Base-by-base conservation (phyloP, 2,329 filamentous ascomycete genomes). In the Sphaerulina musiva region DNA sequence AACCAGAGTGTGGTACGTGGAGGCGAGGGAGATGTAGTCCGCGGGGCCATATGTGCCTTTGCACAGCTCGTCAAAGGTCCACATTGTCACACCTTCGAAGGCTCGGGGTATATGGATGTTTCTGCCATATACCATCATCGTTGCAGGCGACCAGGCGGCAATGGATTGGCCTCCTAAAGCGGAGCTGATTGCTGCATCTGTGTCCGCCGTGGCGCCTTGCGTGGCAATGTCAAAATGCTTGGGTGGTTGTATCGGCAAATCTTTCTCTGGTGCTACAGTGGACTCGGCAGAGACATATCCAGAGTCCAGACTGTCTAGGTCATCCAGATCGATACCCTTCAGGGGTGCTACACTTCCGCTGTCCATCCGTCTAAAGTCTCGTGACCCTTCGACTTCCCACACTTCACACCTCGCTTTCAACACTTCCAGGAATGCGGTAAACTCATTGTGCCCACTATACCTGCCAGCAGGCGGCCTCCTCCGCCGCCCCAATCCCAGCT, bases 11-110 rank as follows among this genome's bases (percentile, higher is more conserved):
- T 91, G 86, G 68, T 85, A 92, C 12, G 80, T 86, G 1, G 86
- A 90, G 1, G 87, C 86, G 67, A 93, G 80, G 1, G 85, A 86
- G 51, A 91, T 86, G 70, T 91, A 93, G 72, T 93, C 88, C 29
- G 88, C 88, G 1, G 87, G 87, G 0, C 88, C 88, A 43, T 90
- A 82, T 1, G 76, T 75, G 5, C 70, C 73, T 55, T 78, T 78
- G 54, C 87, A 89, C 1, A 92, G 78, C 36, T 85, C 78, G 11
- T 75, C 64, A 62, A 92, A 93, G 8, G 80, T 78, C 80, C 86
- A 89, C 51, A 77, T 76, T 0, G 82, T 79, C 1, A 80, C 72
- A 14, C 84, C 82, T 26, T 78, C 70, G 58, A 78, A 71, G 38
- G 84, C 78, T 3, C 75, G 74, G 1, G 83, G 82, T 2, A 89